phyloP scores from a whole-genome alignment of 768 basidiomycete genomes.

The Leccinum sublutescens region DNA sequence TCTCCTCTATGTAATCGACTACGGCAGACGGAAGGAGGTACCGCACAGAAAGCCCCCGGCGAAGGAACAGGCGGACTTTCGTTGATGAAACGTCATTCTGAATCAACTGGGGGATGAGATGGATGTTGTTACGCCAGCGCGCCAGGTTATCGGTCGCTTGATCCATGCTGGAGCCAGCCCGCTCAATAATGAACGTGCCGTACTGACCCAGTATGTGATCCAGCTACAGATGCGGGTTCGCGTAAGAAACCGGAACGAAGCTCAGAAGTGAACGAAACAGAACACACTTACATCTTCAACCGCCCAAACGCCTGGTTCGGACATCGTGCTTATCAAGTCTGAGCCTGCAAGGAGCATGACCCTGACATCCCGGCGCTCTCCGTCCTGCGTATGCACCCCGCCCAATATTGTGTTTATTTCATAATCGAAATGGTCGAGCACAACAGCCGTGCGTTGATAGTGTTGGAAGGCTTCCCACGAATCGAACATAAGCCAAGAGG shows the following conservation, averaged over 20 bases:
- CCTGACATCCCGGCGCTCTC: conserved; percentile 71
- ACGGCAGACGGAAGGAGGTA: conserved; percentile 91
- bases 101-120: conserved; percentile 90
- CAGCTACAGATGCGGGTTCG: conserved; percentile 50
- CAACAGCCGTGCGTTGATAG: conserved; percentile 95
- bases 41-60: conserved; percentile 77
- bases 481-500: conserved; percentile 96
- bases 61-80: conserved; percentile 80
- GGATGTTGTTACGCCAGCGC: conserved; percentile 79
- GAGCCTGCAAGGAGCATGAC: conserved; percentile 97
- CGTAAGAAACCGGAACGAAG: conserved; percentile 14
- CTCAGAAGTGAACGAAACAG: background rate
- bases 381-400: conserved; percentile 71
- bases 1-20: conserved; percentile 90
- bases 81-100: conserved; percentile 98
- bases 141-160: conserved; percentile 75
- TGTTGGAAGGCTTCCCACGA: conserved; percentile 95
- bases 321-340: conserved; percentile 96
- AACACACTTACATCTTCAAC: conserved; percentile 77
- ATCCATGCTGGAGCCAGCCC: conserved; percentile 89
- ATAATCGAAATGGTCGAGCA: conserved; percentile 95
- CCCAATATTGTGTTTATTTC: conserved; percentile 87
- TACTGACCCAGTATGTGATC: conserved; percentile 96
- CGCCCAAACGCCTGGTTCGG: conserved; percentile 97
- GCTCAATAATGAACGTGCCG: conserved; percentile 92